phyloP scores from a whole-genome alignment of 2,329 filamentous ascomycete genomes.

The Ploettnerulaceae sp. region DNA sequence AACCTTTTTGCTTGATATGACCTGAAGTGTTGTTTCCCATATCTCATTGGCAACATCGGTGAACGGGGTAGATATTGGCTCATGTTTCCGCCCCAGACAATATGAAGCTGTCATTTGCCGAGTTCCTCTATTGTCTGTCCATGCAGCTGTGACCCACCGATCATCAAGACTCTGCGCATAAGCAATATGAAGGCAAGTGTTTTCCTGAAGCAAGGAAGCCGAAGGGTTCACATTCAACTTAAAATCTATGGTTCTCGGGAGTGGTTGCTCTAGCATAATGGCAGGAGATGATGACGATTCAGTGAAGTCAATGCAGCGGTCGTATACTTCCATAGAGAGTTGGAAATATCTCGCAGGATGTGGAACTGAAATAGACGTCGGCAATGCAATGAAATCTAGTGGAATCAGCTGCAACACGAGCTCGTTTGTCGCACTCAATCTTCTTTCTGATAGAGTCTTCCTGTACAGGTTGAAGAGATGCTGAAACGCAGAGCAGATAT shows the following conservation, averaged over 20 bases:
- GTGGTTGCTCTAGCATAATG: slow-evolving; percentile 64
- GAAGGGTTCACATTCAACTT: slow-evolving; percentile 64
- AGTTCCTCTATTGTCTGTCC: slow-evolving; percentile 73
- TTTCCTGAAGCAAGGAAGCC: slow-evolving; percentile 69
- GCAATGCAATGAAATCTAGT: slow-evolving; percentile 59
- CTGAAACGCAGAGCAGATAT: slow-evolving; percentile 71
- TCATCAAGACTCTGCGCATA: slow-evolving; percentile 73
- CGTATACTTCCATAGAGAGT: slow-evolving; percentile 71
- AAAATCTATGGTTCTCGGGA: slow-evolving; percentile 71
- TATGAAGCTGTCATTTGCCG: slow-evolving; percentile 71
- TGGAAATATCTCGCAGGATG: slow-evolving; percentile 53
- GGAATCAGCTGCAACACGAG: slow-evolving; percentile 75
- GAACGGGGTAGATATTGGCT: slow-evolving; percentile 48
- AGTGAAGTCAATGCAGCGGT: slow-evolving; percentile 60
- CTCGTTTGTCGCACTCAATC: slow-evolving; percentile 50
- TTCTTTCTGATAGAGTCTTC: slow-evolving; percentile 45
- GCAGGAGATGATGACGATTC: slow-evolving; percentile 61
- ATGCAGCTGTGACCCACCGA: slow-evolving; percentile 73
- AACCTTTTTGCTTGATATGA: slow-evolving; percentile 64
- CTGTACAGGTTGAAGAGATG: slow-evolving; percentile 63
- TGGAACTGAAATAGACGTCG: slow-evolving; percentile 57
- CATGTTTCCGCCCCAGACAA: slow-evolving; percentile 58
- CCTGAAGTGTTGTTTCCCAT: slow-evolving; percentile 71
- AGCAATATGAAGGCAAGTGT: slow-evolving; percentile 74
- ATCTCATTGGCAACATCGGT: slow-evolving; percentile 67